Base-by-base conservation (phyloP, 2,329 filamentous ascomycete species). In the Elsinoe ampelina region DNA sequence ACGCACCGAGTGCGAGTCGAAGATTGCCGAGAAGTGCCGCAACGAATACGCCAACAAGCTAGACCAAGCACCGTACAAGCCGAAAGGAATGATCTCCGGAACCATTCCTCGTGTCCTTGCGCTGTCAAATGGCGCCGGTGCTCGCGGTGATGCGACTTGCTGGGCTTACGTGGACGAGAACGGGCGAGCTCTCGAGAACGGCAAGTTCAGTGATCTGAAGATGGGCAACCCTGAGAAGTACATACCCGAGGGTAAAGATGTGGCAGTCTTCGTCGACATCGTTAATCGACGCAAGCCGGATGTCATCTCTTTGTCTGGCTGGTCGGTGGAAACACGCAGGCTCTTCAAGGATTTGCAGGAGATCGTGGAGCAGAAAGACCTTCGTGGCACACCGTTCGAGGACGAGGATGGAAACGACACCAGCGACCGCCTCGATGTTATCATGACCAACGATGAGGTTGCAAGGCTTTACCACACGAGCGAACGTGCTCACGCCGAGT, bases 161-260 rank as follows among this genome's bases (percentile, higher is more conserved):
- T 97, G 90, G 88, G 85, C 89, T 1, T 97, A 88, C 77, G 84
- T 97, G 13, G 90, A 95, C 65, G 92, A 97, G 68, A 89, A 95
- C 65, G 91, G 92, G 7, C 83, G 89, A 35, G 86, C 95, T 19
- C 73, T 92, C 30, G 93, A 97, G 68, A 87, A 93, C 63, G 90
- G 93, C 65, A 92, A 90, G 65, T 89, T 95, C 63, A 77, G 79
- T 34, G 92, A 95, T 62, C 77, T 98, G 45, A 81, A 83, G 20
- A 68, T 81, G 17, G 82, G 81, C 32, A 82, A 84, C 60, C 65
- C 80, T 75, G 73, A 90, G 80, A 74, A 89, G 79, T 71, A 76
- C 71, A 70, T 87, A 75, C 69, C 85, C 71, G 81, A 85, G 60
- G 81, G 81, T 50, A 77, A 78, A 61, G 80, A 84, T 62, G 77